Conservation (phyloP, 164 flowering plant species). For the Stephania yunnanensis region DNA sequence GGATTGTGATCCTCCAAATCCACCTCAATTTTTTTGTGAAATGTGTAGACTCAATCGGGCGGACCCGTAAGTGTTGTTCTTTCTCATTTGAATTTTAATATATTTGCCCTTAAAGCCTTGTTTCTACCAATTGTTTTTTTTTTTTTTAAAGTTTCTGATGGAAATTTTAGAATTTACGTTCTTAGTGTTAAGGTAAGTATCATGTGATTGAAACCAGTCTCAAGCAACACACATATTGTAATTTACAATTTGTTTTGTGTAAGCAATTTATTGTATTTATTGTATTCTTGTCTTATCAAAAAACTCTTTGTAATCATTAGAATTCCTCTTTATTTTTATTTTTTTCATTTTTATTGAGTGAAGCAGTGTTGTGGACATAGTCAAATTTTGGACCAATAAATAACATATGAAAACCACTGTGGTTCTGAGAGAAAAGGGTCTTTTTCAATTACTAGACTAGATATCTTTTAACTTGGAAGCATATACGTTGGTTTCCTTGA, state of each 20-base stretch:
- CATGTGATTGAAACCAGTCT: background rate
- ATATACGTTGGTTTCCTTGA: no score
- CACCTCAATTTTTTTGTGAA: conserved; percentile 76
- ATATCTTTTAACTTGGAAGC: no score
- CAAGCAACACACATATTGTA: no score
- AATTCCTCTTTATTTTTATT: no score
- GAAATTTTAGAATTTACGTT: background rate
- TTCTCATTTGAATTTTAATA: background rate
- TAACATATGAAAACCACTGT: no score
- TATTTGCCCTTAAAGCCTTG: background rate
- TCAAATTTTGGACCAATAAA: background rate
- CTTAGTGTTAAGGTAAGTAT: background rate
- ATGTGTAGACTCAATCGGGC: conserved; percentile 83
- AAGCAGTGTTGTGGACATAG: background rate
- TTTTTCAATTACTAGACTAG: no score
- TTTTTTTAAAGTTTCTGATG: background rate
- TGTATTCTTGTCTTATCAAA: background rate
- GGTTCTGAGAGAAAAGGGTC: no score
- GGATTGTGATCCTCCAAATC: conserved; percentile 52
- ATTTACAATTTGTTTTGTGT: background rate
- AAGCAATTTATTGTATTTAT: background rate
- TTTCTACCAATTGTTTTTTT: background rate
- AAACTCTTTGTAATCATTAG: background rate
- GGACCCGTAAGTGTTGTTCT: conserved; percentile 72
- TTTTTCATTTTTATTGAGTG: background rate